Evolutionary conservation across 2,329 filamentous ascomycete genomes (phyloP), one percentile per base, ranked within the genome.

Genomic region (Sporothrix mexicana): DNA sequence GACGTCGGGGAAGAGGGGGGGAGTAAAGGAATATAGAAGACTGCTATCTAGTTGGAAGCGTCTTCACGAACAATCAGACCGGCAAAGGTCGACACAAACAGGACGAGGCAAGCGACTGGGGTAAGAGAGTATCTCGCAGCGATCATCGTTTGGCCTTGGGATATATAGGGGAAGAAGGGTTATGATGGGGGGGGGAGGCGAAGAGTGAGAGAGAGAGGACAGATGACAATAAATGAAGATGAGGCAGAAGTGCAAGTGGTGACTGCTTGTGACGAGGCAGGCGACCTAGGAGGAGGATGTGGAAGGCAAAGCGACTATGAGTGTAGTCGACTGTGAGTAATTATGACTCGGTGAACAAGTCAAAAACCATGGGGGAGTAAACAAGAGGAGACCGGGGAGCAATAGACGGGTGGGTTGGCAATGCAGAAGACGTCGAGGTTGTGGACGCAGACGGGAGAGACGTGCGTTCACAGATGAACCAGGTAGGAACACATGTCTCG

Each of bases 61-160:
- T 84, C 84, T 85, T 85, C 84, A 87, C 84, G 80, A 83, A 84
- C 80, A 84, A 88, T 84, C 80, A 84, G 81, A 87, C 87, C 86
- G 87, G 87, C 84, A 80, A 43, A 45, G 73, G 72, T 55, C 71
- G 66, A 73, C 57, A 73, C 70, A 64, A 86, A 88, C 87, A 83
- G 84, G 83, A 84, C 86, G 82, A 84, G 86, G 87, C 87, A 83
- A 86, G 85, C 88, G 88, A 90, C 88, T 90, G 88, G 86, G 84
- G 82, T 83, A 77, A 80, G 81, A 80, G 80, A 77, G 78, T 80
- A 80, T 82, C 81, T 83, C 84, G 82, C 85, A 88, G 88, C 79
- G 86, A 84, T 85, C 88, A 91, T 91, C 79, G 83, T 88, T 36
- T 82, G 80, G 79, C 76, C 76, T 71, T 73, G 79, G 75, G 78